Evolutionary conservation across 768 basidiomycete genomes (phyloP).

Genomic region (Tulasnella sp.): DNA sequence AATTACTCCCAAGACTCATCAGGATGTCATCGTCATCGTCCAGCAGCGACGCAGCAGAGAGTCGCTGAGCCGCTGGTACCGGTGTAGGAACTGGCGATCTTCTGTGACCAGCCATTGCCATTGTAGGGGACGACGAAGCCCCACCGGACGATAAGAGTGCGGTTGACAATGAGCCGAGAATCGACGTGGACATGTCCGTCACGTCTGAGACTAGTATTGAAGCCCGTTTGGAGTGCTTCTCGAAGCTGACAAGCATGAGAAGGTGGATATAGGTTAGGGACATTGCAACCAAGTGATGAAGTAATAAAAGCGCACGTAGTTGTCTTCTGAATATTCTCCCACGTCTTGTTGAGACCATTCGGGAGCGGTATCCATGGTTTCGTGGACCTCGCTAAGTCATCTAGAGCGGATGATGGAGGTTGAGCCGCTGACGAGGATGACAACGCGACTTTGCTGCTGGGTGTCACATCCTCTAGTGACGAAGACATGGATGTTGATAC

Average conservation of each 20-base stretch:
- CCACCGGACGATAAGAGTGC: slow-evolving; percentile 12
- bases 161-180: slow-evolving; percentile 13
- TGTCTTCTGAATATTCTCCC: slow-evolving; percentile 21
- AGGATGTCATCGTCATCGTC: slow-evolving; percentile 9
- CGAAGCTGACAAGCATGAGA: slow-evolving; percentile 9
- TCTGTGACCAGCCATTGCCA: background rate
- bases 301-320: slow-evolving; percentile 18
- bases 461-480: background rate
- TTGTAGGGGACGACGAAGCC: slow-evolving; percentile 1
- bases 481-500: slow-evolving; percentile 7
- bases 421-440: background rate
- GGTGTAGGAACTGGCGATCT: background rate
- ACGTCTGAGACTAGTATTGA: slow-evolving; percentile 21
- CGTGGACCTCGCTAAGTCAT: background rate
- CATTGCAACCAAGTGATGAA: background rate
- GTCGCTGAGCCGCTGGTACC: background rate
- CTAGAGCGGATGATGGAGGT: background rate
- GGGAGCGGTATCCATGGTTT: slow-evolving; percentile 15
- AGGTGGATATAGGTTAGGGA: background rate
- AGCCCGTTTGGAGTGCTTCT: slow-evolving; percentile 22
- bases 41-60: slow-evolving; percentile 3
- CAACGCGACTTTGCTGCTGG: background rate
- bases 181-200: slow-evolving; percentile 6
- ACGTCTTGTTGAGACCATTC: slow-evolving; percentile 20
- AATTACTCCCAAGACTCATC: background rate